Evolutionary conservation across 2,329 filamentous ascomycete species (phyloP).

Genomic region (Chaetomiaceae sp.): DNA sequence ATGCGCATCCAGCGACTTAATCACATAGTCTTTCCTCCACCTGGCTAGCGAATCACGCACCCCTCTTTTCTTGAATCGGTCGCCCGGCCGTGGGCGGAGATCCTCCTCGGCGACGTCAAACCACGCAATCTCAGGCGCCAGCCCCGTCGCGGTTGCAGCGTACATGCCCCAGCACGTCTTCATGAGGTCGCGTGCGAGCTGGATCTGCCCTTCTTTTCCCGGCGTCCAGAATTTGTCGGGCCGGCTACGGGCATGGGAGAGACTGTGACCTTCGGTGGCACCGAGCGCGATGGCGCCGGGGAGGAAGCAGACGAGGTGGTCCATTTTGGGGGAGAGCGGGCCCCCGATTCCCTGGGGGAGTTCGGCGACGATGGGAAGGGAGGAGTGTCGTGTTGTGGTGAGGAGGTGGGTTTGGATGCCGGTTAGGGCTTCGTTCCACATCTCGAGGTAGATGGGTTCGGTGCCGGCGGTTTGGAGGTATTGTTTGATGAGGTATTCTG

Average conservation of each 20-base stretch:
- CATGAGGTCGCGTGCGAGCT: slow-evolving; percentile 81
- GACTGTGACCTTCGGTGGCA: slow-evolving; percentile 71
- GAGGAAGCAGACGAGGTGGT: slow-evolving; percentile 96
- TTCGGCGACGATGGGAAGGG: slow-evolving; percentile 84
- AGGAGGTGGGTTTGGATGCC: slow-evolving; percentile 89
- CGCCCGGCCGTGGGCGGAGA: slow-evolving; percentile 28
- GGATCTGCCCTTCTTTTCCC: slow-evolving; percentile 65
- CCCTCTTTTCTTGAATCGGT: slow-evolving; percentile 37
- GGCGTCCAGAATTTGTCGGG: neutral
- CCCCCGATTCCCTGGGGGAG: slow-evolving; percentile 67
- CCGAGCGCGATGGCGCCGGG: slow-evolving; percentile 90
- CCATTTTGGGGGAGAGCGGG: slow-evolving; percentile 81
- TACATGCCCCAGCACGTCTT: slow-evolving; percentile 99
- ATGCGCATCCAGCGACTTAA: slow-evolving; percentile 75
- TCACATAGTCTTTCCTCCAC: slow-evolving; percentile 76
- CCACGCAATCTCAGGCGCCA: slow-evolving; percentile 89
- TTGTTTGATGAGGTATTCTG: slow-evolving; percentile 92
- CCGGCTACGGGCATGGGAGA: slow-evolving; percentile 56
- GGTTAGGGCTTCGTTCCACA: slow-evolving; percentile 83
- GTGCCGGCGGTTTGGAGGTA: slow-evolving; percentile 86
- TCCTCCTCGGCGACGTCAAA: slow-evolving; percentile 63
- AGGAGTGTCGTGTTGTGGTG: slow-evolving; percentile 74
- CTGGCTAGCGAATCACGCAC: slow-evolving; percentile 45
- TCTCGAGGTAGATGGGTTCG: slow-evolving; percentile 79
- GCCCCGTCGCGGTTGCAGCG: slow-evolving; percentile 77